Conservation (phyloP, 768 basidiomycete genomes). For the Leccinum boreale region DNA sequence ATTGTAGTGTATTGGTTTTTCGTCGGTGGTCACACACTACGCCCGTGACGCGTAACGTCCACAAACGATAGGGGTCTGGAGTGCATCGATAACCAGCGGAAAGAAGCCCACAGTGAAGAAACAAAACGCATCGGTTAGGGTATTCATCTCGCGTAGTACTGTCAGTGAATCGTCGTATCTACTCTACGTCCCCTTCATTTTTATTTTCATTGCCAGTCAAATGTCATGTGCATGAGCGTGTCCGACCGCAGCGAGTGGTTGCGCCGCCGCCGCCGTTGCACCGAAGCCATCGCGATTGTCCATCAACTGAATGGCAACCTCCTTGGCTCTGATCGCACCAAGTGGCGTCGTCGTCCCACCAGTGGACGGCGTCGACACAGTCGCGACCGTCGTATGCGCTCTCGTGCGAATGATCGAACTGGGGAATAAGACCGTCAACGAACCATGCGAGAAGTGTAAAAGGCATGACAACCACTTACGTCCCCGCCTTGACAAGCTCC, state of each 20-base stretch:
- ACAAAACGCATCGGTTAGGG: conserved; percentile 4
- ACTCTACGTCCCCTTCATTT: background rate
- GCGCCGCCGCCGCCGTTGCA: background rate
- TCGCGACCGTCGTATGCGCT: conserved; percentile 32
- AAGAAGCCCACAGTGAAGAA: background rate
- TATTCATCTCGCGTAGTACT: conserved; percentile 4
- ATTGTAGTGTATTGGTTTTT: too few species aligned
- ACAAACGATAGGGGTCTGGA: too few species aligned
- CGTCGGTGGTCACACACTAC: too few species aligned
- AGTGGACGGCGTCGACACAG: conserved; percentile 10
- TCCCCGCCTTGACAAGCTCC: conserved; percentile 54
- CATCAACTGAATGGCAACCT: conserved; percentile 48
- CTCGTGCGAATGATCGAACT: conserved; percentile 37
- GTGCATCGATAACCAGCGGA: too few species aligned
- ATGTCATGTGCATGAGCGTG: background rate
- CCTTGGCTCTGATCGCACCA: conserved; percentile 64
- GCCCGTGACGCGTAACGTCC: too few species aligned
- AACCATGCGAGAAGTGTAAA: conserved; percentile 2
- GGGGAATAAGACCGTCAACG: background rate
- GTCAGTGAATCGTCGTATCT: conserved; percentile 4
- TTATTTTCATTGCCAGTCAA: background rate
- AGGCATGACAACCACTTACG: conserved; percentile 32
- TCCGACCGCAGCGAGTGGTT: background rate
- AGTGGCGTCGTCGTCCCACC: conserved; percentile 31
- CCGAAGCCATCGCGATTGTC: background rate